Conservation (phyloP, 352 stramenopile genomes). For the Nothophytophthora sp. region DNA sequence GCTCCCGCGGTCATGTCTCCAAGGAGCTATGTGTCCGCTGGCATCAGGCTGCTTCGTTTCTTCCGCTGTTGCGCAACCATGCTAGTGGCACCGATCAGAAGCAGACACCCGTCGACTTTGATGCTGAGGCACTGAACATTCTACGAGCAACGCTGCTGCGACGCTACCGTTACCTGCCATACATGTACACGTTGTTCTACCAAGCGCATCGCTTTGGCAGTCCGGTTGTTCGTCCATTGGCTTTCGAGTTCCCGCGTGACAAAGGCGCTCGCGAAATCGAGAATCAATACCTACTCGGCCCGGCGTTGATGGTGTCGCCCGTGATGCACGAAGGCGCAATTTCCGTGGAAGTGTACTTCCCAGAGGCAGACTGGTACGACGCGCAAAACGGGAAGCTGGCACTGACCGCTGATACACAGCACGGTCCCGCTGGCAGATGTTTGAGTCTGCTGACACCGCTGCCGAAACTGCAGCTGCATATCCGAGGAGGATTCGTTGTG, state of each 20-base stretch:
- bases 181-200: slow-evolving; percentile 86
- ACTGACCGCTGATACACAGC: slow-evolving; percentile 4
- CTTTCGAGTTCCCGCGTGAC: slow-evolving; percentile 69
- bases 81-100: slow-evolving; percentile 30
- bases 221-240: slow-evolving; percentile 54
- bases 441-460: slow-evolving; percentile 57
- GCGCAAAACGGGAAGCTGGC: slow-evolving; percentile 42
- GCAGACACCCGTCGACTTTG: slow-evolving; percentile 72
- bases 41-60: slow-evolving; percentile 79
- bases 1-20: slow-evolving; percentile 39
- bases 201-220: slow-evolving; percentile 43
- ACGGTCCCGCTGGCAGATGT: slow-evolving; percentile 10
- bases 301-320: slow-evolving; percentile 77
- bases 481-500: slow-evolving; percentile 67
- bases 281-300: slow-evolving; percentile 72
- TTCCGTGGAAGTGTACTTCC: slow-evolving; percentile 61
- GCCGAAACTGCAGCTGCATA: slow-evolving; percentile 56
- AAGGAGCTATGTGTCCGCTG: slow-evolving; percentile 83
- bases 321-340: slow-evolving; percentile 70
- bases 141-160: slow-evolving; percentile 56
- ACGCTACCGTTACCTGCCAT: slow-evolving; percentile 79
- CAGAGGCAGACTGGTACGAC: slow-evolving; percentile 72
- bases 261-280: slow-evolving; percentile 40
- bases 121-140: slow-evolving; percentile 63
- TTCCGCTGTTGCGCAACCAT: slow-evolving; percentile 82